Evolutionary conservation across 106 monocot genomes (phyloP).

Genomic region (Xerophyta viscosa): DNA sequence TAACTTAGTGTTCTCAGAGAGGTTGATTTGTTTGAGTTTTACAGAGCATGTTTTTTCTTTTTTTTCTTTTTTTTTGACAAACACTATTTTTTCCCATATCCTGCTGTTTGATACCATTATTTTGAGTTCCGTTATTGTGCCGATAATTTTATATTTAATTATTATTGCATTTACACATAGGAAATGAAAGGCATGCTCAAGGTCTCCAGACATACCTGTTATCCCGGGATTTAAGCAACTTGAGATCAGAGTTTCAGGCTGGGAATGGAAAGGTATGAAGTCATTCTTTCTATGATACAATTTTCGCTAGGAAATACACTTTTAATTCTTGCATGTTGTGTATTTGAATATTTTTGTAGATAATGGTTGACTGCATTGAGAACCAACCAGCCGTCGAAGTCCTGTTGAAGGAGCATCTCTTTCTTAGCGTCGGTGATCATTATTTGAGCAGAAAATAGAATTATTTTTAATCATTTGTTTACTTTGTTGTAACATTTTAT

Average conservation of each 20-base stretch:
- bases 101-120: no score
- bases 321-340: no score
- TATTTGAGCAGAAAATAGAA: constrained; percentile 20
- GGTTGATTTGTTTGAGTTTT: no score
- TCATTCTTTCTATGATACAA: background rate
- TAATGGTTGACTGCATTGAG: constrained; percentile 56
- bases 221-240: constrained; percentile 57
- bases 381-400: constrained; percentile 45
- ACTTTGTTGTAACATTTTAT: no score
- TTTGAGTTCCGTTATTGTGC: no score
- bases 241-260: constrained; percentile 65
- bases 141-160: no score
- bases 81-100: no score
- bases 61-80: no score
- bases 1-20: no score
- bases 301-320: no score
- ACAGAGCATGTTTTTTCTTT: no score
- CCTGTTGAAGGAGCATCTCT: constrained; percentile 59
- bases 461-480: background rate
- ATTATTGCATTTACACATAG: constrained; percentile 15
- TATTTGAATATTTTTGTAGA: constrained; percentile 31
- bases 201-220: constrained; percentile 49
- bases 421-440: constrained; percentile 63
- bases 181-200: constrained; percentile 47
- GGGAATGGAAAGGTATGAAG: constrained; percentile 78